phyloP scores from a whole-genome alignment of 164 flowering plant species.

The Magnolia sinica region DNA sequence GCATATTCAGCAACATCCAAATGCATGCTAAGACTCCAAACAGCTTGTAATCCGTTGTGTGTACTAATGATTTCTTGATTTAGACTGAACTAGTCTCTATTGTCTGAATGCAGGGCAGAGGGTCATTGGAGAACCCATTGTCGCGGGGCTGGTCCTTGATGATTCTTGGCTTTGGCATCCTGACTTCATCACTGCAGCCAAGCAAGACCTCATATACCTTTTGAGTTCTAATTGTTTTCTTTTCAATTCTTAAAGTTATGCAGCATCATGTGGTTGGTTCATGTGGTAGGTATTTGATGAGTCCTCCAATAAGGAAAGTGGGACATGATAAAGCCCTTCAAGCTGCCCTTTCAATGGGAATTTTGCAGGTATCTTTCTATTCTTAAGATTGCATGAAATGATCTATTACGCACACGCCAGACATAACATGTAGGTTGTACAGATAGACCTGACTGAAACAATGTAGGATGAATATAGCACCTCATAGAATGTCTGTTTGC shows the following conservation, averaged over 20 bases:
- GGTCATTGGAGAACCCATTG: slow-evolving; percentile 92
- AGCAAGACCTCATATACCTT: slow-evolving; percentile 37
- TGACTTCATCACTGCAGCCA: slow-evolving; percentile 84
- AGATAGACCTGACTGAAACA: too few species aligned
- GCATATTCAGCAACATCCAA: not conserved
- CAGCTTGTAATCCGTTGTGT: not conserved
- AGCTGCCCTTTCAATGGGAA: slow-evolving; percentile 80
- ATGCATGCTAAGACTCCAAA: not conserved
- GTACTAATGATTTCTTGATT: too few species aligned
- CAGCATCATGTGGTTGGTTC: not conserved
- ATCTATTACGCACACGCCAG: too few species aligned
- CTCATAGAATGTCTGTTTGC: too few species aligned
- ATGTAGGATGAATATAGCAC: too few species aligned
- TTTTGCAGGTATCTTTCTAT: slow-evolving; percentile 61
- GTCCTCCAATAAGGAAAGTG: slow-evolving; percentile 86
- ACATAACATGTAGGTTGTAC: too few species aligned
- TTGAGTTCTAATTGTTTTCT: not conserved
- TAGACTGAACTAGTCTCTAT: not conserved
- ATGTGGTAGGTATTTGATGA: slow-evolving; percentile 87
- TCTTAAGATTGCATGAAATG: too few species aligned
- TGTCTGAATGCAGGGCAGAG: slow-evolving; percentile 65
- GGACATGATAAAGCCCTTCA: slow-evolving; percentile 90
- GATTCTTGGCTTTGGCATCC: slow-evolving; percentile 89
- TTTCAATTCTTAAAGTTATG: not conserved
- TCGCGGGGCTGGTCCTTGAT: slow-evolving; percentile 76